Percentiles rank a stretch among this genome's conserved stretches.
Conservation (phyloP, 352 stramenopile species). For the Pythium rishiriense region DNA sequence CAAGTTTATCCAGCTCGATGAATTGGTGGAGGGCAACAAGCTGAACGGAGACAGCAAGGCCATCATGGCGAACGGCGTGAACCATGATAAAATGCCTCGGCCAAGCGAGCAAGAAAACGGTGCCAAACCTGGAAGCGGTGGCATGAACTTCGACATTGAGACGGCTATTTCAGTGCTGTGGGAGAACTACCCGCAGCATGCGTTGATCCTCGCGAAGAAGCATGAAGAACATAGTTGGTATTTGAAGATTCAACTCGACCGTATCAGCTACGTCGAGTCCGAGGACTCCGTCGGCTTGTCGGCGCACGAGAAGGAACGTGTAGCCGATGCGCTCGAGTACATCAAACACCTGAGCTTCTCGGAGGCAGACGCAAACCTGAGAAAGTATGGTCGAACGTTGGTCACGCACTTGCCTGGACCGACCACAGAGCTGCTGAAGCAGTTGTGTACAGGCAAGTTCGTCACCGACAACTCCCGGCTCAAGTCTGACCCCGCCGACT, state of each 20-base stretch:
- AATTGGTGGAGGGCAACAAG: conserved; percentile 49
- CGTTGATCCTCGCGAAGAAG: conserved; percentile 88
- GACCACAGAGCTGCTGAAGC: conserved; percentile 90
- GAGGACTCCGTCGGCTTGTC: conserved; percentile 69
- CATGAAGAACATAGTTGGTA: conserved; percentile 91
- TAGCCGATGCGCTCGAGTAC: conserved; percentile 89
- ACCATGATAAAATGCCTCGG: conserved; percentile 21
- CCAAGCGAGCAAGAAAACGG: conserved; percentile 16
- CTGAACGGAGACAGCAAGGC: conserved; percentile 18
- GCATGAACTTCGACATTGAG: conserved; percentile 89
- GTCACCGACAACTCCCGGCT: conserved; percentile 46
- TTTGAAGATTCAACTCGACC: conserved; percentile 91
- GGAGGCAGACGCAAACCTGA: conserved; percentile 82
- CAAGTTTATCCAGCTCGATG: conserved; percentile 90
- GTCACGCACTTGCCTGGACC: conserved; percentile 85
- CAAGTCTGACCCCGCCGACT: conserved; percentile 85
- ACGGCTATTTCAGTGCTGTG: conserved; percentile 92
- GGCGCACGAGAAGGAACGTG: conserved; percentile 76
- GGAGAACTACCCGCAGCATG: conserved; percentile 91
- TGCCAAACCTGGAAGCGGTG: conserved; percentile 32
- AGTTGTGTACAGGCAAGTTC: conserved; percentile 88
- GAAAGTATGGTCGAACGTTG: conserved; percentile 88
- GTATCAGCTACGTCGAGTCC: conserved; percentile 87
- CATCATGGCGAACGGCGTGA: conserved; percentile 1
- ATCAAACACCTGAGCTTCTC: conserved; percentile 87